Conservation (phyloP, 345 rosid genomes). For the Eucalyptus marginata region DNA sequence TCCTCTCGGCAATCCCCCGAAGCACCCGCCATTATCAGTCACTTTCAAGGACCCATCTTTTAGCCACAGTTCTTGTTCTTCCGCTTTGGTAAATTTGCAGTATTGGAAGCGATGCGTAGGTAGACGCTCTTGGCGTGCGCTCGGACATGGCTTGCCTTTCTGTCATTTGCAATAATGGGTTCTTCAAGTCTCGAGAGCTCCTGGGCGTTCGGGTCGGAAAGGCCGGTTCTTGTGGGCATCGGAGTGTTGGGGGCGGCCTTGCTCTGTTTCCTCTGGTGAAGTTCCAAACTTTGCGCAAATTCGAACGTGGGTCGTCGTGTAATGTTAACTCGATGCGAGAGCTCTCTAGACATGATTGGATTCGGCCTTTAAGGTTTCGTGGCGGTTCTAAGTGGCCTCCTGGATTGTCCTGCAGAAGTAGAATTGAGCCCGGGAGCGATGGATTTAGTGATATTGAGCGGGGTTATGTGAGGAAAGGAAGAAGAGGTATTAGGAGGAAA, state of each 20-base stretch:
- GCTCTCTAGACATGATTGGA: constrained; percentile 5
- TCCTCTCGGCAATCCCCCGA: neutral
- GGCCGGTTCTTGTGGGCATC: constrained; percentile 5
- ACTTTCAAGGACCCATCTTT: neutral
- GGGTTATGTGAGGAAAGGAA: constrained; percentile 9
- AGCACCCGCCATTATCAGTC: neutral
- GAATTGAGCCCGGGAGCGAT: constrained; percentile 17
- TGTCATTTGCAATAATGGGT: constrained; percentile 47
- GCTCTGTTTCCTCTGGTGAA: constrained; percentile 4
- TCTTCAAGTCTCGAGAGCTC: constrained; percentile 8
- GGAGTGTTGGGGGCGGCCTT: constrained; percentile 9
- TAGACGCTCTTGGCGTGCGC: neutral
- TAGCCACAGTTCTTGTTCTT: neutral
- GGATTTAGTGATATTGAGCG: constrained; percentile 17
- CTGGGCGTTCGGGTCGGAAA: constrained; percentile 7
- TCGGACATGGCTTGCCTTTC: constrained; percentile 38
- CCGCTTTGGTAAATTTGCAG: neutral
- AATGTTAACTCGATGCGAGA: constrained; percentile 18
- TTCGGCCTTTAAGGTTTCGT: constrained; percentile 10
- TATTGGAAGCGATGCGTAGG: neutral
- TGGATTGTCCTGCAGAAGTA: constrained; percentile 25
- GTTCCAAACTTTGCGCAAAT: neutral
- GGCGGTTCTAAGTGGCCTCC: constrained; percentile 12
- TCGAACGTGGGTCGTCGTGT: constrained; percentile 13
- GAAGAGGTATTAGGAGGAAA: constrained; percentile 14